A percentile compares a stretch with the other conserved stretches of the same genome.
These are phyloP conservation scores for Phytophthora brassicae DNA, from an alignment of 352 stramenopile genomes.

Conservation along the genomic window DNA sequence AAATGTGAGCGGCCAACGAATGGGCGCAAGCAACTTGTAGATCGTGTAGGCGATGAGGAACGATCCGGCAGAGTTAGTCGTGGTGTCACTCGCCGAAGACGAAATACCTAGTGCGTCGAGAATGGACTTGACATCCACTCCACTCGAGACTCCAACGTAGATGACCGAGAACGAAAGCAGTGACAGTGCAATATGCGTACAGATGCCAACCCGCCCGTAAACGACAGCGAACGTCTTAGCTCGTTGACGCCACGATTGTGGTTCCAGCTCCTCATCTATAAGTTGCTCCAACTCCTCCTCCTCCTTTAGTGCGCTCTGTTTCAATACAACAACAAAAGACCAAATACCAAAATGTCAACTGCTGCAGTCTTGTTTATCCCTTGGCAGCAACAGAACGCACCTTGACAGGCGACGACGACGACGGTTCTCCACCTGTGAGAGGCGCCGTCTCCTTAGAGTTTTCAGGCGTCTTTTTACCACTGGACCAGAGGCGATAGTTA, in stretches of 20 bases:
- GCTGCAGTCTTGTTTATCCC: background rate
- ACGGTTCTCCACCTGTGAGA: slow-evolving; percentile 27
- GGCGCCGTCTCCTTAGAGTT: slow-evolving; percentile 41
- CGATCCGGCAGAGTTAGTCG: slow-evolving; percentile 66
- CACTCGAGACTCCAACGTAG: slow-evolving; percentile 69
- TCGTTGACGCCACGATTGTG: slow-evolving; percentile 59
- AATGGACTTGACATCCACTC: slow-evolving; percentile 62
- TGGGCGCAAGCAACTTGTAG: slow-evolving; percentile 76
- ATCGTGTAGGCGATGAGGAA: slow-evolving; percentile 83
- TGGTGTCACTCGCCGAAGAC: slow-evolving; percentile 39
- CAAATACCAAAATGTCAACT: background rate
- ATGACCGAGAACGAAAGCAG: slow-evolving; percentile 74
- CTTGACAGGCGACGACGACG: slow-evolving; percentile 20
- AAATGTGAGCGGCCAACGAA: slow-evolving; percentile 84
- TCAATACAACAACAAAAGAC: background rate
- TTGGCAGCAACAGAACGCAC: slow-evolving; percentile 8
- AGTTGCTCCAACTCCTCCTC: slow-evolving; percentile 30
- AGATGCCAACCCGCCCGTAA: slow-evolving; percentile 78
- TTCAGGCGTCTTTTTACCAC: slow-evolving; percentile 21
- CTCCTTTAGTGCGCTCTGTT: background rate
- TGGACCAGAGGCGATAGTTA: slow-evolving; percentile 48
- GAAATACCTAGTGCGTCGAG: slow-evolving; percentile 52
- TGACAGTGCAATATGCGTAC: slow-evolving; percentile 78
- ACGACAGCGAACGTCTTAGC: slow-evolving; percentile 83
- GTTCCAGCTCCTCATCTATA: background rate